Percentiles rank a stretch among this genome's conserved stretches.
These are phyloP conservation scores for Arabidopsis arenosa DNA, from an alignment of 345 rosid species.

Conservation along the genomic window DNA sequence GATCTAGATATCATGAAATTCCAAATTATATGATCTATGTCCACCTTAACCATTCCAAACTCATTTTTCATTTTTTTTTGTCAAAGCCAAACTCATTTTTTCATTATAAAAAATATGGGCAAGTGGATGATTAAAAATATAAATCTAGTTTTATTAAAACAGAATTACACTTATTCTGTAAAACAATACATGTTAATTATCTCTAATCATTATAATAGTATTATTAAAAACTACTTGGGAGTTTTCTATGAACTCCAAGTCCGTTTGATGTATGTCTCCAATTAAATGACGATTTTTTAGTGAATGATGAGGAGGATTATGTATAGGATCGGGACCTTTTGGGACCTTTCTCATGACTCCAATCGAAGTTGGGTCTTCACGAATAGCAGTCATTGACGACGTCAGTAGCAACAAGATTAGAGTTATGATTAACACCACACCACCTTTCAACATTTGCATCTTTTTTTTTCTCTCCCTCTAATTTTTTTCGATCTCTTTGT, in stretches of 20 bases:
- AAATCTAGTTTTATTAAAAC: too few species aligned
- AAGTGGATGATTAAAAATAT: neutral
- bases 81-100: neutral
- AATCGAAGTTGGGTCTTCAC: neutral
- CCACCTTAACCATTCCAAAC: neutral
- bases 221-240: too few species aligned
- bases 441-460: neutral
- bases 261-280: too few species aligned
- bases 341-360: neutral
- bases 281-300: too few species aligned
- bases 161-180: too few species aligned
- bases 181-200: neutral
- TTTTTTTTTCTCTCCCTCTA: neutral
- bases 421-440: neutral
- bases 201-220: neutral
- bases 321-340: neutral
- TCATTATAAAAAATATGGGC: too few species aligned
- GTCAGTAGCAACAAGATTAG: neutral
- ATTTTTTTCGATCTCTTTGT: neutral
- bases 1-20: too few species aligned
- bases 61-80: too few species aligned
- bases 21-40: too few species aligned
- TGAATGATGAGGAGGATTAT: too few species aligned
- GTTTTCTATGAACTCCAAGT: too few species aligned
- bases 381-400: neutral